These are phyloP conservation scores for Lentinula sp. DNA, from an alignment of 768 basidiomycete genomes.

Conservation along the genomic window DNA sequence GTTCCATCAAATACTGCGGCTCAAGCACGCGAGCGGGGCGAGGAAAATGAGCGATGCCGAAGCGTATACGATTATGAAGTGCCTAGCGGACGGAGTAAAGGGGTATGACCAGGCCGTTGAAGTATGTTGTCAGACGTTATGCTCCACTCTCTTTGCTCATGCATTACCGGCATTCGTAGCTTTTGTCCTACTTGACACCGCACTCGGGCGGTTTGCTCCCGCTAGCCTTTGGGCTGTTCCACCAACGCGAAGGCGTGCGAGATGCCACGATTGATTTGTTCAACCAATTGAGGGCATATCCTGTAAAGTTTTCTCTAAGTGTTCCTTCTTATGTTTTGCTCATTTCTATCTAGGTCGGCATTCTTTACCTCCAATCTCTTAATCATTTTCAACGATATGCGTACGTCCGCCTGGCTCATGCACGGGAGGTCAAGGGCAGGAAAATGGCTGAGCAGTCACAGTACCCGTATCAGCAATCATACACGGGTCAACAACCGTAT, in stretches of 20 bases:
- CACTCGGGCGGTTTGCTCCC: slow-evolving; percentile 81
- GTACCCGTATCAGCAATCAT: not conserved
- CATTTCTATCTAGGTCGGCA: slow-evolving; percentile 54
- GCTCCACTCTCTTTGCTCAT: slow-evolving; percentile 1
- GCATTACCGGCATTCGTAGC: slow-evolving; percentile 32
- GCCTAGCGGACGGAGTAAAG: slow-evolving; percentile 63
- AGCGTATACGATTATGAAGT: slow-evolving; percentile 66
- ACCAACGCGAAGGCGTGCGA: slow-evolving; percentile 71
- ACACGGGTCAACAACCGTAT: not conserved
- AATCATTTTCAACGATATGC: slow-evolving; percentile 90
- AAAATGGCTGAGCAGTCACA: not conserved
- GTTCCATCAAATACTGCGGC: slow-evolving; percentile 75
- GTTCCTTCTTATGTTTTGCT: not conserved
- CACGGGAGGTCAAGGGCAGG: slow-evolving; percentile 33
- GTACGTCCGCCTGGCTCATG: slow-evolving; percentile 77
- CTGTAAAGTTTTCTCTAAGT: slow-evolving; percentile 42
- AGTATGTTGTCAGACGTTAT: slow-evolving; percentile 33
- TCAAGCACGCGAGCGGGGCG: slow-evolving; percentile 46
- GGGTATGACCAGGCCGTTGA: slow-evolving; percentile 88
- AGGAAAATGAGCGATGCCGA: slow-evolving; percentile 72
- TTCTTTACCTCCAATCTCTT: slow-evolving; percentile 67
- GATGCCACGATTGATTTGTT: slow-evolving; percentile 81
- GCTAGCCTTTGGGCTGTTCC: slow-evolving; percentile 86
- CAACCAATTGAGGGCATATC: slow-evolving; percentile 67
- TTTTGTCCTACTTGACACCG: slow-evolving; percentile 72